A percentile compares a stretch with the other conserved stretches of the same genome.
Conservation (phyloP, 306 rosid species). For the Casuarina cunninghamiana region DNA sequence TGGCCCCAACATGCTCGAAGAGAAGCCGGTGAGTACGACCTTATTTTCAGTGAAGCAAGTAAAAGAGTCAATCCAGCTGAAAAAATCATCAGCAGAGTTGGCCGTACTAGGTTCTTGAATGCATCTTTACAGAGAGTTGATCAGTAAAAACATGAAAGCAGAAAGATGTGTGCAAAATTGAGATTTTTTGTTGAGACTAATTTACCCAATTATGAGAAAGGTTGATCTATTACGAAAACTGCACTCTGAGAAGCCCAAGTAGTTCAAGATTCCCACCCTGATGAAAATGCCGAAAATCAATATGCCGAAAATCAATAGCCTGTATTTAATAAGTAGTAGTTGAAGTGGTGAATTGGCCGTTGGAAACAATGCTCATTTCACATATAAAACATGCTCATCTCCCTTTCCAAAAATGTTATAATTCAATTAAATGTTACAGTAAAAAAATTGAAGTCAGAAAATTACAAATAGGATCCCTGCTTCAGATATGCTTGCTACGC, state of each 20-base stretch:
- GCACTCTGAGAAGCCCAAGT: neutral
- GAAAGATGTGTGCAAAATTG: neutral
- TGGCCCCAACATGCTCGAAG: constrained; percentile 79
- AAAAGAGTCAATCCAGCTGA: neutral
- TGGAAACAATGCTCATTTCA: no score
- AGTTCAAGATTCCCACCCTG: neutral
- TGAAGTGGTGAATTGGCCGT: no score
- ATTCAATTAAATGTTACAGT: neutral
- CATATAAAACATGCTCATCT: neutral
- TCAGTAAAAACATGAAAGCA: neutral
- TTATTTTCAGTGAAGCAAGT: constrained; percentile 4
- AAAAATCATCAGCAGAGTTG: neutral
- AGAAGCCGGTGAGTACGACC: constrained; percentile 55
- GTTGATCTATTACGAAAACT: neutral
- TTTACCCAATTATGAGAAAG: neutral
- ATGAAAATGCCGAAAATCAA: neutral
- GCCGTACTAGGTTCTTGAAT: neutral
- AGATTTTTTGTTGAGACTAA: neutral
- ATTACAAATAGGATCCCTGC: neutral
- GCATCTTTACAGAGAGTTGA: neutral
- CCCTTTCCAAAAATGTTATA: neutral
- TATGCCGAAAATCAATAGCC: neutral
- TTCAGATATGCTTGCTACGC: neutral
- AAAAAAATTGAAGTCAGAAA: neutral
- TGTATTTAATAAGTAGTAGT: no score